Percentiles rank a stretch among this genome's conserved stretches.
Conservation (phyloP, 371 early-diverging fungal species). For the Aphelidium insulamus region DNA sequence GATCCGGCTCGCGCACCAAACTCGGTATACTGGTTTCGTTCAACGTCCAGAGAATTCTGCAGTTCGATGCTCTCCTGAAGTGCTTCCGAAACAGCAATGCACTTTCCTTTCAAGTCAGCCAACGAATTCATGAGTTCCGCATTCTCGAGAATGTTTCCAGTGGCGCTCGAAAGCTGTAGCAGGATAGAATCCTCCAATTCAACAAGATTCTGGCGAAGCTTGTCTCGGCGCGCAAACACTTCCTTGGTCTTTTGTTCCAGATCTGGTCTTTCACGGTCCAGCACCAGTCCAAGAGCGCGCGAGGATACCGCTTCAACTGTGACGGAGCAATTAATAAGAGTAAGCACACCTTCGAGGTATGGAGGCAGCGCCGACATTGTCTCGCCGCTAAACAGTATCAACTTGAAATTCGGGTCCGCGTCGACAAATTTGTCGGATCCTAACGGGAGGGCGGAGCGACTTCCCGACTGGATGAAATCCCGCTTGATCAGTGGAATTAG, state of each 20-base stretch:
- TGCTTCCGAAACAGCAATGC: slow-evolving; percentile 12
- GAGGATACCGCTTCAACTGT: slow-evolving; percentile 2
- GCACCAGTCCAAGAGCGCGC: not conserved
- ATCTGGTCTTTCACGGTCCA: slow-evolving; percentile 1
- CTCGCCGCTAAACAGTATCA: not conserved
- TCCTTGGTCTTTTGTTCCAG: slow-evolving; percentile 1
- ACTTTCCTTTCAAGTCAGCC: slow-evolving; percentile 5
- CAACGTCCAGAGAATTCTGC: slow-evolving; percentile 15
- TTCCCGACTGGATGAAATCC: slow-evolving; percentile 1
- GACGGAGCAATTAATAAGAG: no score
- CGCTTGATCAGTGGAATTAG: slow-evolving; percentile 1
- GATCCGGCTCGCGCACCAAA: slow-evolving; percentile 14
- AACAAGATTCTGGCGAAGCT: slow-evolving; percentile 1
- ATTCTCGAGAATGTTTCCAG: slow-evolving; percentile 6
- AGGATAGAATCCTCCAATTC: slow-evolving; percentile 4
- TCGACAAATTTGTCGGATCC: slow-evolving; percentile 5
- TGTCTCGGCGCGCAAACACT: slow-evolving; percentile 3
- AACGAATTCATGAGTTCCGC: slow-evolving; percentile 2
- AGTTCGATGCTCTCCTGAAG: slow-evolving; percentile 17
- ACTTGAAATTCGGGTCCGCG: slow-evolving; percentile 2
- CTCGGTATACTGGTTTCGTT: slow-evolving; percentile 17
- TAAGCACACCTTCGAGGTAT: not conserved
- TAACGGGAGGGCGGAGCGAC: not conserved
- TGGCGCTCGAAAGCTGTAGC: slow-evolving; percentile 1
- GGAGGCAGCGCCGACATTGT: slow-evolving; percentile 1